Base-by-base conservation (phyloP, 106 monocot genomes). In the Agapanthus africanus region DNA sequence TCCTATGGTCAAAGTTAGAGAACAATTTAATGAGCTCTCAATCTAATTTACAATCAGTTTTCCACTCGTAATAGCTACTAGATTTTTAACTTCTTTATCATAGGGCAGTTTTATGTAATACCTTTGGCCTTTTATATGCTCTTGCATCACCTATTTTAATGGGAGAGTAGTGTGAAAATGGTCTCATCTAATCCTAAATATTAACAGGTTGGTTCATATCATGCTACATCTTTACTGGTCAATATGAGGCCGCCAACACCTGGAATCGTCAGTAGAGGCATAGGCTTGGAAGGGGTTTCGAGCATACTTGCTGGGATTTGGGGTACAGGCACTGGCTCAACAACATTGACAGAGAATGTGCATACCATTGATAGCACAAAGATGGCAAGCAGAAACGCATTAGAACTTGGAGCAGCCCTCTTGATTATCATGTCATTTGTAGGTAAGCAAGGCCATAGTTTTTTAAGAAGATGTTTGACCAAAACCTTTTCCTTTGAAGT, bases 221-320 rank as follows among this genome's bases (percentile, higher is more conserved):
- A 99, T 79, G 83, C 90, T 38, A 79, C 93, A 52, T 89, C 99
- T 15, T 57, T 87, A 15, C 69, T 93, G 44, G 68, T 99, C 52
- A 83, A 85, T 69, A 56, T 87, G 73, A 90, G 81, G 38, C 87
- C 99, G 19, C 99, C 93, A 57, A 87, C 92, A 49, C 87, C 79
- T 59, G 99, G 87, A 67, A 73, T 99, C 67, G 99, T 99, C 34
- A 90, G 90, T 70, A 78, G 99, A 75, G 99, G 87, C 5, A 93
- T 99, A 75, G 99, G 99, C 23, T 75, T 93, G 23, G 99, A 99
- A 90, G 99, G 99, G 21, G 68, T 72, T 77, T 74, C 93, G 15
- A 87, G 93, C 63, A 83, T 99, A 50, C 70, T 99, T 63, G 99
- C 93, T 69, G 99, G 99, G 62, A 71, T 99, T 54, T 99, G 99